Evolutionary conservation across 1,284 basidiomycete genomes (phyloP).

Genomic region (Rhodotorula sp.): DNA sequence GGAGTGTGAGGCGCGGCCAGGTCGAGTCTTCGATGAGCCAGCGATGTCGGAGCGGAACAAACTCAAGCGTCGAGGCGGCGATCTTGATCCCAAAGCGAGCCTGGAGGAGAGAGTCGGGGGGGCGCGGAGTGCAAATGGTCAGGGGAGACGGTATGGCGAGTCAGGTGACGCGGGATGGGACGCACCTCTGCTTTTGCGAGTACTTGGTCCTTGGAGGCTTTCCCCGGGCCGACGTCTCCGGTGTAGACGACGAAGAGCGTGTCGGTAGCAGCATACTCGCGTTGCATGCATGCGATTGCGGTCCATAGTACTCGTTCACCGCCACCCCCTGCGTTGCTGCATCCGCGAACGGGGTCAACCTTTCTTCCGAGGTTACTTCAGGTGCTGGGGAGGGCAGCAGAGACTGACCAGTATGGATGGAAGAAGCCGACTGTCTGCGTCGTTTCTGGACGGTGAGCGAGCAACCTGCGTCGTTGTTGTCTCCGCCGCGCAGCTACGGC

Average conservation of each 20-base stretch:
- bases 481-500: neutral
- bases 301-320: conserved; percentile 96
- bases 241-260: conserved; percentile 83
- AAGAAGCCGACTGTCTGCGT: conserved; percentile 72
- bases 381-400: neutral
- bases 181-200: conserved; percentile 75
- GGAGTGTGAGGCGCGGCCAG: conserved; percentile 84
- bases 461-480: neutral
- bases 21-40: conserved; percentile 73
- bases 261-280: conserved; percentile 59
- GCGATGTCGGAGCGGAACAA: conserved; percentile 72
- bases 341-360: neutral
- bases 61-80: conserved; percentile 63
- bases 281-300: conserved; percentile 74
- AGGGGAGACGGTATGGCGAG: neutral
- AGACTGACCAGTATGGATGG: conserved; percentile 86
- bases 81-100: conserved; percentile 78
- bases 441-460: neutral
- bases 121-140: neutral
- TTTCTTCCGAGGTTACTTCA: no score
- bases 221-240: conserved; percentile 61
- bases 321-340: conserved; percentile 92
- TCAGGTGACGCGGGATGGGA: neutral
- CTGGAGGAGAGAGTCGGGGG: conserved; percentile 52
- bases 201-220: conserved; percentile 76